phyloP scores from a whole-genome alignment of 2,329 filamentous ascomycete genomes.

The Cordyceps pruinosa region DNA sequence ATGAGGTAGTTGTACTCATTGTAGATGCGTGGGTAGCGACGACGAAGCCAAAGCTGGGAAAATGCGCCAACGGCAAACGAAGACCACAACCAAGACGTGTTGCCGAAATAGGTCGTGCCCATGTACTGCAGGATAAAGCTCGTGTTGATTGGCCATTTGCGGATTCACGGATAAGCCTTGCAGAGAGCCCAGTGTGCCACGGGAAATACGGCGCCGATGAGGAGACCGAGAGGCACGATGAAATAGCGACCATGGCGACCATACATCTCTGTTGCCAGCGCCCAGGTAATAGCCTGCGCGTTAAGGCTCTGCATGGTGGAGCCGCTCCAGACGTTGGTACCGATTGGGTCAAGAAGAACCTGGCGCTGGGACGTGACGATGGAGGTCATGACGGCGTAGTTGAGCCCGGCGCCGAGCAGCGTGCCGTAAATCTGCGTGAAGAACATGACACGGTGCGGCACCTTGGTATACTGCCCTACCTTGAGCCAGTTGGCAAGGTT shows the following conservation, averaged over 20 bases:
- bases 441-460: constrained; percentile 34
- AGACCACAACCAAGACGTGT: constrained; percentile 26
- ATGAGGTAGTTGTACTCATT: constrained; percentile 24
- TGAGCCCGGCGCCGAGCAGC: constrained; percentile 35
- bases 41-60: constrained; percentile 21
- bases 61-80: constrained; percentile 29
- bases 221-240: constrained; percentile 31
- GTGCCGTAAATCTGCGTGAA: constrained; percentile 34
- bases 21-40: constrained; percentile 19
- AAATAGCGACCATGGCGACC: constrained; percentile 30
- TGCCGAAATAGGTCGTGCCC: constrained; percentile 33
- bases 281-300: constrained; percentile 24
- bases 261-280: constrained; percentile 37
- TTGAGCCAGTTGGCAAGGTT: constrained; percentile 27
- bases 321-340: constrained; percentile 40
- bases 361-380: constrained; percentile 37
- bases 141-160: constrained; percentile 28
- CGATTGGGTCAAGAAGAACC: constrained; percentile 34
- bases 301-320: constrained; percentile 41
- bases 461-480: constrained; percentile 31
- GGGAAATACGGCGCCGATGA: constrained; percentile 37
- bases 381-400: constrained; percentile 39
- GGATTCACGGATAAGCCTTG: constrained; percentile 18
- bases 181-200: constrained; percentile 27
- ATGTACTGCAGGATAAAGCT: constrained; percentile 35